Evolutionary conservation across 2,329 filamentous ascomycete species (phyloP).

Genomic region (Colletotrichum tofieldiae): DNA sequence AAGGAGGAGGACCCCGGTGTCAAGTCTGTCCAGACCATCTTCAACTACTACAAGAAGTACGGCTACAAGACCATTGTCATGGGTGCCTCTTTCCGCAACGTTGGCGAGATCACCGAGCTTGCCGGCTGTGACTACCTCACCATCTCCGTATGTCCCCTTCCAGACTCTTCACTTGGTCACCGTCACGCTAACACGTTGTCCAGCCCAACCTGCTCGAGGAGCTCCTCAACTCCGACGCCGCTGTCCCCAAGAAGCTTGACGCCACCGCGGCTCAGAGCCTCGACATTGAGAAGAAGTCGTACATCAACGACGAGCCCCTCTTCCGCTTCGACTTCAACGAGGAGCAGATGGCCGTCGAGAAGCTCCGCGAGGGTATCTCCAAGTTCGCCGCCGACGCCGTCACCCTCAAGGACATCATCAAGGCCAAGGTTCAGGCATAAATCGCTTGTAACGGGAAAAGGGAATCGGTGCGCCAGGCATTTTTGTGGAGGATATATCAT

Average conservation of each 20-base stretch:
- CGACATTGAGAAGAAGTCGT: slow-evolving; percentile 88
- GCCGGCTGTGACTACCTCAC: slow-evolving; percentile 99
- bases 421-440: slow-evolving; percentile 81
- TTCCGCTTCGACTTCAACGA: slow-evolving; percentile 99
- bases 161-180: background rate
- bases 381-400: slow-evolving; percentile 98
- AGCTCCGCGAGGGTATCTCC: slow-evolving; percentile 99
- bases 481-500: slow-evolving; percentile 39
- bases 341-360: slow-evolving; percentile 99
- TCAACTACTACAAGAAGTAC: slow-evolving; percentile 99
- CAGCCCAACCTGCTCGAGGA: slow-evolving; percentile 95
- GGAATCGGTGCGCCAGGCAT: background rate
- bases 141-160: slow-evolving; percentile 81
- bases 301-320: slow-evolving; percentile 88
- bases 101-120: slow-evolving; percentile 97
- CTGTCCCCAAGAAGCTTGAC: slow-evolving; percentile 95
- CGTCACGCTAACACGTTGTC: background rate
- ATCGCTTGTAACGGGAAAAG: slow-evolving; percentile 18
- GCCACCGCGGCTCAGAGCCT: slow-evolving; percentile 75
- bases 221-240: slow-evolving; percentile 85
- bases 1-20: slow-evolving; percentile 96
- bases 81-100: slow-evolving; percentile 98
- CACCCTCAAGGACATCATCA: slow-evolving; percentile 93
- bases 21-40: slow-evolving; percentile 92
- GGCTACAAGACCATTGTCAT: slow-evolving; percentile 99